phyloP scores from a whole-genome alignment of 2,329 filamentous ascomycete genomes.

The Sporothrix phasma region DNA sequence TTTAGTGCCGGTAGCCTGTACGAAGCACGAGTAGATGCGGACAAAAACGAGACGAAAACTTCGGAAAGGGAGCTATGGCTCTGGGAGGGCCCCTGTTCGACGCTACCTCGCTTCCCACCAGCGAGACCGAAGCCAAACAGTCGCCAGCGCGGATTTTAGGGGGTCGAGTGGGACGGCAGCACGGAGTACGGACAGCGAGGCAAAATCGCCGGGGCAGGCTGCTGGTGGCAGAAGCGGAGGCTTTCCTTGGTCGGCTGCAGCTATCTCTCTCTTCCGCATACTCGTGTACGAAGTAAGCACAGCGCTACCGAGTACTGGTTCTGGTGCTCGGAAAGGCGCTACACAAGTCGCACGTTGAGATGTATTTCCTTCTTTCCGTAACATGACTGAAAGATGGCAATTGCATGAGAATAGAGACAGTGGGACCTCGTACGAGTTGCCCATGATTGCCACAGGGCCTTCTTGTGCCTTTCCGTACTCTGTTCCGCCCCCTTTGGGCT shows the following conservation, averaged over 20 bases:
- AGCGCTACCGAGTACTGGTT: background rate
- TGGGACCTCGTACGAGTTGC: background rate
- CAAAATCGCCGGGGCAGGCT: background rate
- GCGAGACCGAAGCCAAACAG: background rate
- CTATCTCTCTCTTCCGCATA: background rate
- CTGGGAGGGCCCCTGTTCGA: background rate
- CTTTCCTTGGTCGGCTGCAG: background rate
- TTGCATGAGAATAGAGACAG: background rate
- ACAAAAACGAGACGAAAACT: constrained; percentile 3
- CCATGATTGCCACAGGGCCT: background rate
- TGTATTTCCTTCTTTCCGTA: constrained; percentile 1
- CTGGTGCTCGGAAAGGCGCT: constrained; percentile 3
- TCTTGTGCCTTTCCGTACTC: background rate
- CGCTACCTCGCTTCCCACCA: background rate
- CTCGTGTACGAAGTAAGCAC: background rate
- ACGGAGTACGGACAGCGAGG: background rate
- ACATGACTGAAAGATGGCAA: background rate
- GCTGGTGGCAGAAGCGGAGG: background rate
- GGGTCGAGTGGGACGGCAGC: background rate
- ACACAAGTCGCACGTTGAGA: background rate
- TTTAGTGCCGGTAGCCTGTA: background rate
- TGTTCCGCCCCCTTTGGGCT: no score
- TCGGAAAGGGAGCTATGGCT: background rate
- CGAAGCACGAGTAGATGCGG: background rate
- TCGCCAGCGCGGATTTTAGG: background rate